Evolutionary conservation across 108 stramenopile genomes (phyloP), one percentile per base, ranked within the genome.

Genomic region (Cyclotella sp.): DNA sequence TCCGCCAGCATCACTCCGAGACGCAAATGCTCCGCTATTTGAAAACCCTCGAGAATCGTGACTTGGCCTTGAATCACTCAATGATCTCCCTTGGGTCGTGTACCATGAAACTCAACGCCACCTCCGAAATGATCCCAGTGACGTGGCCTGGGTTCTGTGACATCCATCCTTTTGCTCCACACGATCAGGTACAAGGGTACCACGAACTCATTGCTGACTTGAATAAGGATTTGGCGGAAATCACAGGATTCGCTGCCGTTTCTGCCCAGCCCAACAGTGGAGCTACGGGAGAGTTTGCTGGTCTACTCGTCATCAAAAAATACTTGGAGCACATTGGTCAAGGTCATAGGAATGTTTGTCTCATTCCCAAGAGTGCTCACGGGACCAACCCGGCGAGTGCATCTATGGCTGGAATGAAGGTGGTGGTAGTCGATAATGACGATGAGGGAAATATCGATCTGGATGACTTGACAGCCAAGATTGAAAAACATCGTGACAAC

Each of bases 71-170:
- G 76, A 97, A 97, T 77, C 93, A 96, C 69, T 96, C 96, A 75
- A 99, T 99, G 99, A 99, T 99, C 85, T 95, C 97, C 30, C 91
- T 99, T 21, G 99, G 99, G 10, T 97, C 97, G 0, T 99, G 99
- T 81, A 99, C 99, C 62, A 99, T 99, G 99, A 99, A 99, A 87
- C 83, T 99, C 54, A 99, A 99, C 73, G 97, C 98, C 30, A 96
- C 97, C 5, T 87, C 92, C 51, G 99, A 99, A 88, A 98, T 99
- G 97, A 90, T 97, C 42, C 98, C 99, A n/a, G 86, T 99, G n/a
- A 98, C 98, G 9, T 98, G 98, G 99, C 93, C 96, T 43, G 96
- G 94, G 69, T 91, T 98, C 79, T 88, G 89, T 68, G 83, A 97
- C 87, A 95, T 99, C 61, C 99, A 99, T 81, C 99, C 99, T 30